Base-by-base conservation (phyloP, 805 yeast genomes). In the Saturnispora halmiae region DNA sequence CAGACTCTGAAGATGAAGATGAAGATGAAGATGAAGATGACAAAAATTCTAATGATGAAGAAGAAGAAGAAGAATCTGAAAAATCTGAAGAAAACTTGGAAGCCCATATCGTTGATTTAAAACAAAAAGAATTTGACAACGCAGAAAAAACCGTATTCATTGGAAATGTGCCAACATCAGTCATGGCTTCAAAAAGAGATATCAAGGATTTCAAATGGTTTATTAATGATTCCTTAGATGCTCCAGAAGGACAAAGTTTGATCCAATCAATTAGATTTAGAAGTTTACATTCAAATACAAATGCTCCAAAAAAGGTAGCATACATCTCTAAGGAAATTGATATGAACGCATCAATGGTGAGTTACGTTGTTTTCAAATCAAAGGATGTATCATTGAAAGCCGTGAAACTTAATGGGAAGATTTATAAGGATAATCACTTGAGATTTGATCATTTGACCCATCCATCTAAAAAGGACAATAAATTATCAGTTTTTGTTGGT, bases 401-500 rank as follows among this genome's bases (percentile, higher is more conserved):
- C 4, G 60, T 65, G 4, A 51, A 57, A 34, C 59, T 79, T 38
- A 92, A 92, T 56, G 94, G 84, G 32, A 55, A 66, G 4, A 66
- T 81, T 10, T 82, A 85, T 56, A 69, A 71, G 42, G 73, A 73
- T 36, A 78, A 78, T 58, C 98, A 92, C 60, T 53, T 92, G 34
- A 73, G 96, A 55, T 90, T 90, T 10, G 98, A 92, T 59, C 87
- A 87, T 44, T 82, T 88, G n/a, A 74, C 94, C 0, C 95, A 87
- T 58, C 97, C 98, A 16, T 68, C 86, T 13, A 76, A 79, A 47
- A 87, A 83, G 53, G 95, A 86, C 51, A 79, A 81, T 59, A 82
- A 79, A 55, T 72, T 87, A 43, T 79, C 90, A 18, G 75, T 92
- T 19, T 92, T 92, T 56, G 86, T 92, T 16, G 99, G 99, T 22